Percentiles rank a stretch among this genome's conserved stretches.
phyloP scores from a whole-genome alignment of 1,284 basidiomycete genomes.

The Meripilus lineatus region DNA sequence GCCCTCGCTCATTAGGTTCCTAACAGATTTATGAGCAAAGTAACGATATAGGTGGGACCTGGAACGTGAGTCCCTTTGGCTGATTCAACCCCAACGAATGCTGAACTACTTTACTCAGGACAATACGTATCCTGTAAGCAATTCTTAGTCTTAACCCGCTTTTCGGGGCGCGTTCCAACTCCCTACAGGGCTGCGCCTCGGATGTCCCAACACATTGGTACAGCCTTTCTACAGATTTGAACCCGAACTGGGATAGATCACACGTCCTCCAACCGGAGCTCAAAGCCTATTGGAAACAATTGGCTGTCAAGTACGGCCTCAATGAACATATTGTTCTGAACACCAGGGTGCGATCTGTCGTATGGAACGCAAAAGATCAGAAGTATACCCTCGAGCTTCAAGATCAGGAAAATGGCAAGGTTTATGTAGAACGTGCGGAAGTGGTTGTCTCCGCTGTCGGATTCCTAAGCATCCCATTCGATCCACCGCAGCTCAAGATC shows the following conservation, averaged over 20 bases:
- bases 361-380: constrained; percentile 34
- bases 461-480: constrained; percentile 33
- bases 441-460: constrained; percentile 45
- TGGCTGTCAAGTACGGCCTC: constrained; percentile 22
- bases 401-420: constrained; percentile 23
- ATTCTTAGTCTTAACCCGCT: no score
- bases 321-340: constrained; percentile 24
- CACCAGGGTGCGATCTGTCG: constrained; percentile 30
- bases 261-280: constrained; percentile 29
- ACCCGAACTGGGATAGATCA: constrained; percentile 26
- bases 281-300: constrained; percentile 24
- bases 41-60: constrained; percentile 31
- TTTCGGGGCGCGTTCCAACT: no score
- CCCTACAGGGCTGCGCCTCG: constrained; percentile 18
- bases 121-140: constrained; percentile 28
- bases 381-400: constrained; percentile 31
- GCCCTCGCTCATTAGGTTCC: background rate
- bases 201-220: constrained; percentile 29
- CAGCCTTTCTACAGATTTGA: constrained; percentile 26
- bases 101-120: constrained; percentile 15
- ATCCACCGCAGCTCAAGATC: constrained; percentile 31
- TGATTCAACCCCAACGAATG: background rate
- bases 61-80: constrained; percentile 24
- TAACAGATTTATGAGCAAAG: constrained; percentile 30
- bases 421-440: constrained; percentile 15